Conservation (phyloP, 164 flowering plant species). For the Annona squamosa region DNA sequence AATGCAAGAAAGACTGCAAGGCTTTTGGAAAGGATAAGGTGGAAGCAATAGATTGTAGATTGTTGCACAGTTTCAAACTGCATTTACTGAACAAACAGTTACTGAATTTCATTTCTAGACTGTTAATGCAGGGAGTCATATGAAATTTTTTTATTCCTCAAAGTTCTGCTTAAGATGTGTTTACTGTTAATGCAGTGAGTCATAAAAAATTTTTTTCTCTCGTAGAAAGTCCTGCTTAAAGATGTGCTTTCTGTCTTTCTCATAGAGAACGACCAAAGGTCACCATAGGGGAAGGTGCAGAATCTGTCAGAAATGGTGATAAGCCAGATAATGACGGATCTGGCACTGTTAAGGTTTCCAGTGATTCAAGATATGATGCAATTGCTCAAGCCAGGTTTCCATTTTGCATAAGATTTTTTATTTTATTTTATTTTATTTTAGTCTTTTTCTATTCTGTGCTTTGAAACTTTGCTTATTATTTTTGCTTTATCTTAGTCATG, state of each 20-base stretch:
- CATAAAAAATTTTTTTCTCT: not conserved
- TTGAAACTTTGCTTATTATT: conserved; percentile 6
- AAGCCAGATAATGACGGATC: conserved; percentile 46
- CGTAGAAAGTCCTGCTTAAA: not conserved
- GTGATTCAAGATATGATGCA: conserved; percentile 51
- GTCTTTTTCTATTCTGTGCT: not conserved
- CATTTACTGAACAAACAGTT: not conserved
- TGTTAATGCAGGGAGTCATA: not conserved
- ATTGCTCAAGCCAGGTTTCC: conserved; percentile 64
- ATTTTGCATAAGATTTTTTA: conserved; percentile 6
- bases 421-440: conserved; percentile 7
- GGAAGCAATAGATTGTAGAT: not conserved
- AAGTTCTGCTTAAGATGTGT: not conserved
- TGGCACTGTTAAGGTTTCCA: conserved; percentile 58
- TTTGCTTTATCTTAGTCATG: conserved; percentile 34
- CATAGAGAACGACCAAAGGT: conserved; percentile 87
- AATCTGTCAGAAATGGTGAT: conserved; percentile 40
- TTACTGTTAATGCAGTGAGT: conserved; percentile 1
- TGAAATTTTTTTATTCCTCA: not conserved
- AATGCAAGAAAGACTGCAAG: conserved; percentile 82
- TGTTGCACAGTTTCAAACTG: not conserved
- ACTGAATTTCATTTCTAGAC: not conserved
- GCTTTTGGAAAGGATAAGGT: conserved; percentile 96
- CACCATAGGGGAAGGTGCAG: conserved; percentile 55
- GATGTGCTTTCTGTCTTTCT: conserved; percentile 8